Base-by-base conservation (phyloP, 1,139 yeast species). In the Candida sanyaensis region DNA sequence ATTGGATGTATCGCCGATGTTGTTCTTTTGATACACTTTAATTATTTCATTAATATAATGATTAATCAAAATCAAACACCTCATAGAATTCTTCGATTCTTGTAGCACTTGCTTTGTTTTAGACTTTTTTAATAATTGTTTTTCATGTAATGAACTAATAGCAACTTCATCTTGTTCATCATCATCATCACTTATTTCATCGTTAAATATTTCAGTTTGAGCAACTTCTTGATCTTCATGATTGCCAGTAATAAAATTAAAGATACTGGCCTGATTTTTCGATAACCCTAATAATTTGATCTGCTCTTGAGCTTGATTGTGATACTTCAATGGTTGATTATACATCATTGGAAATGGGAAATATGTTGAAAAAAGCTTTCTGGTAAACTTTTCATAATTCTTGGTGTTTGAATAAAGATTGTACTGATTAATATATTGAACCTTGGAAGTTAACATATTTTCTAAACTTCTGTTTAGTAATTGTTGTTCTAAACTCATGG, bases 291-390 rank as follows among this genome's bases (percentile, higher is more conserved):
- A 55, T 12, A 62, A 41, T 46, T 64, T 49, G 52, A 71, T 70
- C 78, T 81, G 59, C 57, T 69, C 60, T 59, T 69, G 62, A 51
- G 93, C 91, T 13, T 62, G 55, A 32, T 70, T 62, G 57, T 80
- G 73, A 51, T 80, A 77, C 42, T 73, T 71, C 48, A 86, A 60
- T 0, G 96, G 91, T 37, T 88, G 84, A 52, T 83, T 84, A 64
- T 88, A 89, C 80, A 89, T 92, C 85, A 88, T 82, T 5, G 96
- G 96, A 66, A 89, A 89, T 2, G 93, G 89, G 32, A 88, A 69
- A 52, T 83, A 74, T 4, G 68, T 57, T 33, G 80, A 71, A 60
- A 86, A 84, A 27, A 80, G 63, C 41, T 84, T 83, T 47, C 95
- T 72, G 1, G 92, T 81, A 50, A 77, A 81, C 12, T 71, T 61